Evolutionary conservation across 2,329 filamentous ascomycete species (phyloP), one percentile per base, ranked within the genome.

Genomic region (Colletotrichum lindemuthianum): DNA sequence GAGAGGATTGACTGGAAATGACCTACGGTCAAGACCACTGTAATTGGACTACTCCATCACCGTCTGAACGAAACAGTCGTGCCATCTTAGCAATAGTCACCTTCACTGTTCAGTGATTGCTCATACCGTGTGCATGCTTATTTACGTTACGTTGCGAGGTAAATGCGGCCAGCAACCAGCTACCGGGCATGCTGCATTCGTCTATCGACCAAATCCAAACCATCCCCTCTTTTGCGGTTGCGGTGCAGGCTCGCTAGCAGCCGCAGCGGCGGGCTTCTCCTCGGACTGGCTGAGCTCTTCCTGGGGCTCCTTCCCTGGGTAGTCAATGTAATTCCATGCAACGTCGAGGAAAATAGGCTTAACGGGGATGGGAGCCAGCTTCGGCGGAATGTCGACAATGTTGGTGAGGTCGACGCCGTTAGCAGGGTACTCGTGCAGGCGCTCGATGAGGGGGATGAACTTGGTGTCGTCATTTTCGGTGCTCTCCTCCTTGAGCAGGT

Each of bases 281-380:
- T 8, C 59, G 54, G 48, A 59, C 61, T 71, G 69, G 32, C 66
- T 68, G 6, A 66, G 10, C 24, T 45, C 69, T 59, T 70, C 72
- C 64, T 77, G 70, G 7, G 75, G 73, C 37, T 77, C 70, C 70
- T 88, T 88, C 39, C 88, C 89, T 0, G 94, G 93, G 74, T 99
- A 99, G 52, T 93, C 88, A 67, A 99, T 94, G 75, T 97, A 98
- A 75, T 98, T 98, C 92, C 93, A 99, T 9, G 96, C 96, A 8
- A 97, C 90, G 74, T 99, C 96, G 64, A 98, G 87, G 83, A 98
- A 98, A 39, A 98, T 84, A 34, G 96, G 96, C 81, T 99, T 99
- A 56, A 97, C 90, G 0, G 96, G 93, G 43, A 98, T 88, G 2
- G 91, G 85, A 67, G 92, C 88, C 69, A 97, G 81, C 73, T 89